Evolutionary conservation across 352 stramenopile genomes (phyloP), one percentile per base, ranked within the genome.

Genomic region (Pythium volutum): DNA sequence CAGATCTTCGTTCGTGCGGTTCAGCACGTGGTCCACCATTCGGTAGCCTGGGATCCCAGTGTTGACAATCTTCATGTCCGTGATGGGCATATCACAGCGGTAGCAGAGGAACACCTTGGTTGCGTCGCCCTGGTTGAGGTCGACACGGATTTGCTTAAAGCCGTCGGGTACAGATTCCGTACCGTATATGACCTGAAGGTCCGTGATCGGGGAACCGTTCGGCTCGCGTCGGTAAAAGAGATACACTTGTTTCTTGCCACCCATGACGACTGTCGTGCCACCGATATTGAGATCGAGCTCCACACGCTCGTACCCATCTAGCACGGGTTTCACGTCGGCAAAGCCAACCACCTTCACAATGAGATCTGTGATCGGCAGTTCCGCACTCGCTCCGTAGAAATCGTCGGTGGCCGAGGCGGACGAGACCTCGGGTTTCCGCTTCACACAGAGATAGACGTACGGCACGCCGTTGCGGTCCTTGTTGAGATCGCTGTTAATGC

Each of bases 1-100:
- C 1, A 57, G 55, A 53, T 89, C 83, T 55, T 89, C 75, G 55
- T 84, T 76, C n/a, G 66, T 84, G 48, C 84, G 20, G 31, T 92
- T 89, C 25, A 95, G 69, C 39, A 89, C 55, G 25, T 92, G 70
- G 53, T 94, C 84, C 11, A 94, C 60, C 75, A 96, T 89, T 27
- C 79, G 79, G 66, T 95, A 96, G 18, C 87, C 84, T 23, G 85
- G 84, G 29, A 94, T 90, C 39, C 85, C 85, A 20, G 71, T 84
- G 34, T 88, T 89, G 29, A 96, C 85, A 43, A 95, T 88, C 67
- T 90, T 88, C 31, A 96, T 60, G 57, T 96, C 87, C 0, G 84
- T 94, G 56, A 96, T 88, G 7, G 87, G 87, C 84, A 95, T 94
- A 66, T 96, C 87, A 55, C 84, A 90, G 3, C 85, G 81, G 59